Evolutionary conservation across 331 rosid genomes (phyloP).

Genomic region (Pyrus hybrid): DNA sequence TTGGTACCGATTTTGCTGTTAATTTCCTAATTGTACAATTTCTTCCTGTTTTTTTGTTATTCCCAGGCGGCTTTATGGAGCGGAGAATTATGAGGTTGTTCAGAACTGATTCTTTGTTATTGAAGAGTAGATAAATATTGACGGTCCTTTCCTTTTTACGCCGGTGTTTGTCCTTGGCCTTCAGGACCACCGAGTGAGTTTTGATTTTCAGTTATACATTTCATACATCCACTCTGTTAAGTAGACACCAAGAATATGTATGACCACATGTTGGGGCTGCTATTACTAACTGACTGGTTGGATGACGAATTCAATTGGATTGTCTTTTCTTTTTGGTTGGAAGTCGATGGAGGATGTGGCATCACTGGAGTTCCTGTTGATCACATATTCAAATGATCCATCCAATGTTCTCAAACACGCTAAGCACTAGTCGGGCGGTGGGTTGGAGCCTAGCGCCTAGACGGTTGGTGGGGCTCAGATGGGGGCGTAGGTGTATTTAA

Average conservation of each 20-base stretch:
- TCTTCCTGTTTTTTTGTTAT: background rate
- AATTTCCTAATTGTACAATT: background rate
- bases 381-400: too few species aligned
- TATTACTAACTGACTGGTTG: too few species aligned
- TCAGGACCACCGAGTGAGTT: background rate
- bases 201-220: background rate
- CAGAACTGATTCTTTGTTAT: conserved; percentile 2
- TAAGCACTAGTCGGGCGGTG: too few species aligned
- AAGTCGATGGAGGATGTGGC: too few species aligned
- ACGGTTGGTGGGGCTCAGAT: accelerated
- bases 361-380: too few species aligned
- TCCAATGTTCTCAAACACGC: too few species aligned
- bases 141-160: background rate
- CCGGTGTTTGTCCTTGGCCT: background rate
- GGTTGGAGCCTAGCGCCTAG: too few species aligned
- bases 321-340: too few species aligned
- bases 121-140: background rate
- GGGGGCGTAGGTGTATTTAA: too few species aligned
- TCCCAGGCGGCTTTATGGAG: conserved; percentile 58
- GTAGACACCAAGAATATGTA: background rate
- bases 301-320: too few species aligned
- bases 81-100: conserved; percentile 30
- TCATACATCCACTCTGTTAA: background rate
- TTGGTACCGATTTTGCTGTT: background rate
- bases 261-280: too few species aligned